Evolutionary conservation across 768 basidiomycete species (phyloP).

Genomic region (Mycena olivaceomarginata): DNA sequence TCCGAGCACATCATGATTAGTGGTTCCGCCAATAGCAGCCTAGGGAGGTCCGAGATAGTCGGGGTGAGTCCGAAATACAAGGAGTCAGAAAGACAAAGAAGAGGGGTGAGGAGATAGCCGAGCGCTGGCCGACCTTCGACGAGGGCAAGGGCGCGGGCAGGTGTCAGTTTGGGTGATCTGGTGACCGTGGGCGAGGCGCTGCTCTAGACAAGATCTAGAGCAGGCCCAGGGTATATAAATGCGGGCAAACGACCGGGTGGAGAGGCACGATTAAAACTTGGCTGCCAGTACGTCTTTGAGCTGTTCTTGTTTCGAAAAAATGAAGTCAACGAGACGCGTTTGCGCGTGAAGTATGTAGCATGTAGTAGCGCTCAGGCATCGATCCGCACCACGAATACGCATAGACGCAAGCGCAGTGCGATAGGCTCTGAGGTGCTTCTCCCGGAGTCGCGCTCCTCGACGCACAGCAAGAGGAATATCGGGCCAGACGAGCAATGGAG

Average conservation of each 20-base stretch:
- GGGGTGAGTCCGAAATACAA: conserved; percentile 26
- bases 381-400: conserved; percentile 10
- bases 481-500: neutral
- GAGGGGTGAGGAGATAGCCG: neutral
- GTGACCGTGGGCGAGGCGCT: neutral
- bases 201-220: neutral
- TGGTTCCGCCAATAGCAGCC: neutral
- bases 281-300: neutral
- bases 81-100: neutral
- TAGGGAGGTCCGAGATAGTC: conserved; percentile 27
- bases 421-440: conserved; percentile 2
- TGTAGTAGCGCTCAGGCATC: neutral
- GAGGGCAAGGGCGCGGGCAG: conserved; percentile 10
- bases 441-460: neutral
- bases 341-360: neutral
- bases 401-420: conserved; percentile 5
- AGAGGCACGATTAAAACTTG: neutral
- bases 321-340: neutral
- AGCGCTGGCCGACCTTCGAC: neutral
- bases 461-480: neutral
- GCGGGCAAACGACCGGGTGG: neutral
- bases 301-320: neutral
- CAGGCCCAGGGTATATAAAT: neutral
- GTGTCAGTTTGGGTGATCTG: conserved; percentile 8
- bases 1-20: too few relatives aligned